Evolutionary conservation across 805 yeast genomes (phyloP).

Genomic region (Candida cerambycidarum): DNA sequence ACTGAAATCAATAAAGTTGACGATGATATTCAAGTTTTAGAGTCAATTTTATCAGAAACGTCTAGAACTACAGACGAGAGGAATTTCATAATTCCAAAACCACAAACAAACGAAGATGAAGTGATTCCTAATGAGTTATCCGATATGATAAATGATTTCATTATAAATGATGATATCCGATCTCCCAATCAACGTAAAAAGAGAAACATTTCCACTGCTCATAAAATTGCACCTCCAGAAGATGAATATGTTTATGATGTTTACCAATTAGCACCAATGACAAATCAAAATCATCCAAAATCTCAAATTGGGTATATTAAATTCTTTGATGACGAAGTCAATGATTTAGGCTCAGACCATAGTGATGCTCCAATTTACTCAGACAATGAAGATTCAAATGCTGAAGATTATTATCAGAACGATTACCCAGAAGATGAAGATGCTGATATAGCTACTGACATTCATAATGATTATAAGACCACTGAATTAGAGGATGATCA

Average conservation of each 20-base stretch:
- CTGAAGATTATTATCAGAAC: constrained; percentile 87
- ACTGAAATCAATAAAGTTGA: constrained; percentile 21
- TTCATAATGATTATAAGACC: constrained; percentile 20
- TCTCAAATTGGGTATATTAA: constrained; percentile 53
- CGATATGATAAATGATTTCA: constrained; percentile 64
- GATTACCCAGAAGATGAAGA: constrained; percentile 96
- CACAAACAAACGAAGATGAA: constrained; percentile 32
- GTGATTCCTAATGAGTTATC: constrained; percentile 58
- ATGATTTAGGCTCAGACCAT: constrained; percentile 28
- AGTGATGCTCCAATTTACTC: constrained; percentile 44
- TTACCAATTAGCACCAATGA: constrained; percentile 46
- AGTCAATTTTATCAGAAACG: constrained; percentile 15
- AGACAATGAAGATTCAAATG: constrained; percentile 84
- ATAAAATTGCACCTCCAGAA: constrained; percentile 1
- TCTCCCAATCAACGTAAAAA: constrained; percentile 13
- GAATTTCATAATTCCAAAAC: constrained; percentile 37
- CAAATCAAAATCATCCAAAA: constrained; percentile 49
- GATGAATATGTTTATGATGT: constrained; percentile 92
- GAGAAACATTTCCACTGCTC: constrained; percentile 7
- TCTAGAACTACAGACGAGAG: constrained; percentile 17
- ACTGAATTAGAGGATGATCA: constrained; percentile 26
- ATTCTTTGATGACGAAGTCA: constrained; percentile 57
- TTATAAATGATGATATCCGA: constrained; percentile 45
- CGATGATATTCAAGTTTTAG: constrained; percentile 10
- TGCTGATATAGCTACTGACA: constrained; percentile 31